Percentiles rank a stretch among this genome's conserved stretches.
phyloP scores from a whole-genome alignment of 768 basidiomycete genomes.

The Steccherinum ochraceum region DNA sequence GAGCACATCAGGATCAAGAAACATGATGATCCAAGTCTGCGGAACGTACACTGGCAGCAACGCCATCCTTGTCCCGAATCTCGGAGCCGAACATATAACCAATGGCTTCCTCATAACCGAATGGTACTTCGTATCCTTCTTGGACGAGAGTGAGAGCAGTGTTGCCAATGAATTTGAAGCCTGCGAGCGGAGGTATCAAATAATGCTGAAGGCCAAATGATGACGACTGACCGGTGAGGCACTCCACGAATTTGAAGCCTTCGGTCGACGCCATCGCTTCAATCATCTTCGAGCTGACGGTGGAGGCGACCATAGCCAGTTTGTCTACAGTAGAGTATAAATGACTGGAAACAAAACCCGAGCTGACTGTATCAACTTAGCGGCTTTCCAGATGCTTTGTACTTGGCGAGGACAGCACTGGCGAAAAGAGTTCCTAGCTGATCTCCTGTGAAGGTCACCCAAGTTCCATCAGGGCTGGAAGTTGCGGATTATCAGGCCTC shows the following conservation, averaged over 20 bases:
- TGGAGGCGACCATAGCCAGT: conserved; percentile 82
- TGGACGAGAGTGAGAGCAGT: conserved; percentile 59
- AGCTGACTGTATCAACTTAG: conserved; percentile 29
- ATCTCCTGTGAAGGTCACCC: conserved; percentile 78
- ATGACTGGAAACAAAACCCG: background rate
- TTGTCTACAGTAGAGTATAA: conserved; percentile 31
- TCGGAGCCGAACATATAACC: conserved; percentile 82
- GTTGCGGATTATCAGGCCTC: background rate
- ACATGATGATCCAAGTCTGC: no score
- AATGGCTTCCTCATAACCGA: conserved; percentile 91
- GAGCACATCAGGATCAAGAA: no score
- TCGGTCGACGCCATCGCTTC: conserved; percentile 67
- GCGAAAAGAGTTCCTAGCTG: conserved; percentile 67
- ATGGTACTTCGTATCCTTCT: conserved; percentile 60
- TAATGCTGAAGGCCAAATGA: conserved; percentile 3
- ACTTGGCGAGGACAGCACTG: conserved; percentile 34
- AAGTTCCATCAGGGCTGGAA: conserved; percentile 43
- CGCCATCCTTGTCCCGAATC: conserved; percentile 84
- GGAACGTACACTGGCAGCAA: conserved; percentile 62
- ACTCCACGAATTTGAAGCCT: conserved; percentile 81
- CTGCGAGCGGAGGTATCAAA: conserved; percentile 29
- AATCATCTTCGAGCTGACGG: conserved; percentile 89
- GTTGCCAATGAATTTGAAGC: conserved; percentile 91
- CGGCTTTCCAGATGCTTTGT: conserved; percentile 40
- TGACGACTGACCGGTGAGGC: conserved; percentile 66